Evolutionary conservation across 176 grass and related monocot species (phyloP).

Genomic region (Carex cristatella): DNA sequence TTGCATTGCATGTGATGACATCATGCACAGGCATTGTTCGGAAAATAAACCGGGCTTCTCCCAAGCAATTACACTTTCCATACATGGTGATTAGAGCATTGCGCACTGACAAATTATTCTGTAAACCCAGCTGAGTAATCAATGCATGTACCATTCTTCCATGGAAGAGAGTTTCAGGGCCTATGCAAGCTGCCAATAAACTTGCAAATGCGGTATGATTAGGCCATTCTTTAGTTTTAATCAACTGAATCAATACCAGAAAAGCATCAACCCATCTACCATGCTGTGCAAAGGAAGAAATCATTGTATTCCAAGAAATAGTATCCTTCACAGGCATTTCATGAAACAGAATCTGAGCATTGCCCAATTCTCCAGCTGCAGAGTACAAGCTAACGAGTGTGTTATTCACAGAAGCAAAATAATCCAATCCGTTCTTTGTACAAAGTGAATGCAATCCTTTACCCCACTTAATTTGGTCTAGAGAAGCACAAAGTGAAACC

Average conservation of each 20-base stretch:
- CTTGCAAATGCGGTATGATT: slow-evolving; percentile 70
- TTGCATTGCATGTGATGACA: slow-evolving; percentile 61
- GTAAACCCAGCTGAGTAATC: slow-evolving; percentile 37
- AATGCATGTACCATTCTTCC: slow-evolving; percentile 72
- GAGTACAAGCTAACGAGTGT: slow-evolving; percentile 51
- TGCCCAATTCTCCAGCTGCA: slow-evolving; percentile 24
- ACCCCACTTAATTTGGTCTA: slow-evolving; percentile 35
- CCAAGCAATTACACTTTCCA: slow-evolving; percentile 50
- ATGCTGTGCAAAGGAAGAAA: slow-evolving; percentile 50
- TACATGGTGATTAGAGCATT: slow-evolving; percentile 69
- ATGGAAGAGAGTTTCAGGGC: slow-evolving; percentile 36
- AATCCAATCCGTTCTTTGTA: slow-evolving; percentile 25
- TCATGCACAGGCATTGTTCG: slow-evolving; percentile 44
- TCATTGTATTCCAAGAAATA: slow-evolving; percentile 84
- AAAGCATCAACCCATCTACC: slow-evolving; percentile 32
- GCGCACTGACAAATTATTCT: slow-evolving; percentile 38
- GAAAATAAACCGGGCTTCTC: slow-evolving; percentile 45
- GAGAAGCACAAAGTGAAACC: slow-evolving; percentile 29
- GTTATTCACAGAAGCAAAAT: slow-evolving; percentile 32
- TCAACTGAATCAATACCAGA: slow-evolving; percentile 29
- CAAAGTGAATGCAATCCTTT: slow-evolving; percentile 53
- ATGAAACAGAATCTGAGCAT: slow-evolving; percentile 47
- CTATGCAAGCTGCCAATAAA: slow-evolving; percentile 49
- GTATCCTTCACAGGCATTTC: slow-evolving; percentile 49
- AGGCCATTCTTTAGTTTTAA: slow-evolving; percentile 38